A percentile compares a stretch with the other conserved stretches of the same genome.
Conservation (phyloP, 345 rosid genomes). For the Hibiscus syriacus region DNA sequence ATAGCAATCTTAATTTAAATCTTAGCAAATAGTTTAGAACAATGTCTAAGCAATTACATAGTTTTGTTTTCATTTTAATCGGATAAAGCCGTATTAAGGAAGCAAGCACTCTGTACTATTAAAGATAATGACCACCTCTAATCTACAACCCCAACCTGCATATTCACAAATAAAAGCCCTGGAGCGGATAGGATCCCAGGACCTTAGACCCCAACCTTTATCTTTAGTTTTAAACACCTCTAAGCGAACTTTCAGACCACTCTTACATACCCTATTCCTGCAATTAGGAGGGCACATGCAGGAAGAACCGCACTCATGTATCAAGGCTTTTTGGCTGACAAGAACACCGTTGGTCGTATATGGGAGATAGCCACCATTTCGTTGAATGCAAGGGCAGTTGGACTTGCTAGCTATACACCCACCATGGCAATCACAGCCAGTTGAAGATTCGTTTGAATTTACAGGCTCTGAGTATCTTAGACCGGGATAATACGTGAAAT, state of each 20-base stretch:
- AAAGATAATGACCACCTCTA: not conserved
- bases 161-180: slow-evolving; percentile 57
- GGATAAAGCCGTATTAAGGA: no score
- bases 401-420: slow-evolving; percentile 28
- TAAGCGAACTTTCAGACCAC: slow-evolving; percentile 31
- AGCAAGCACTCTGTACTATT: not conserved
- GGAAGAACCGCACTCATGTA: slow-evolving; percentile 48
- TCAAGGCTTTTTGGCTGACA: slow-evolving; percentile 25
- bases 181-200: slow-evolving; percentile 34
- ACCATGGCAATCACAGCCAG: slow-evolving; percentile 32
- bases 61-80: no score
- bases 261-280: slow-evolving; percentile 40
- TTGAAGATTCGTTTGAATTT: slow-evolving; percentile 17
- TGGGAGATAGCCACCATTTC: slow-evolving; percentile 39
- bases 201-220: slow-evolving; percentile 52
- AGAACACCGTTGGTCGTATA: slow-evolving; percentile 25
- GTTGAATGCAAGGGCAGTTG: slow-evolving; percentile 42
- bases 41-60: no score
- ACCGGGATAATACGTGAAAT: slow-evolving; percentile 50
- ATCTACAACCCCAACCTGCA: slow-evolving; percentile 29
- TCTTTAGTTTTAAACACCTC: slow-evolving; percentile 47
- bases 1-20: not conserved
- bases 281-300: slow-evolving; percentile 45
- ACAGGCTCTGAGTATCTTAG: slow-evolving; percentile 43
- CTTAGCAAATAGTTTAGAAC: not conserved